phyloP scores from a whole-genome alignment of 306 rosid species.

The Citrullus colocynthis region DNA sequence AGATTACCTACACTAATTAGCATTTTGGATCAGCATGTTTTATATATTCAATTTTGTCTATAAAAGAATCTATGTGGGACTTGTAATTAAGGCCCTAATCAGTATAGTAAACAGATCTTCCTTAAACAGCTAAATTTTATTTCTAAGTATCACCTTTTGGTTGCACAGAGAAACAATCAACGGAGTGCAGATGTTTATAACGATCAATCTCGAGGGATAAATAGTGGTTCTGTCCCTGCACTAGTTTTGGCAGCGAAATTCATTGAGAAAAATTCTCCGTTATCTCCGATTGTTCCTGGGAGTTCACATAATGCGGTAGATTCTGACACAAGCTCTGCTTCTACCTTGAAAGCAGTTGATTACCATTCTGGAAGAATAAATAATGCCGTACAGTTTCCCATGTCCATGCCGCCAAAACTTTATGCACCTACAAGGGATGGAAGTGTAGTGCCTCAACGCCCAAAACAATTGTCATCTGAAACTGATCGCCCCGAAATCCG shows the following conservation, averaged over 20 bases:
- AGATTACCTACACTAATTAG: neutral
- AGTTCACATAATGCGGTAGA: slow-evolving; percentile 33
- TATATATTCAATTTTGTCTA: neutral
- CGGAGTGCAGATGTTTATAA: slow-evolving; percentile 40
- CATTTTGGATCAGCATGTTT: neutral
- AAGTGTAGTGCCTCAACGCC: slow-evolving; percentile 33
- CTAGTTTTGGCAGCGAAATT: slow-evolving; percentile 45
- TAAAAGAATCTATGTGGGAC: neutral
- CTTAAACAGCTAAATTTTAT: neutral
- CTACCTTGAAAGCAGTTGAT: slow-evolving; percentile 44
- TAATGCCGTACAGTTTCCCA: slow-evolving; percentile 37
- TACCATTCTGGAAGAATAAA: slow-evolving; percentile 37
- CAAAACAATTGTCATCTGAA: slow-evolving; percentile 39
- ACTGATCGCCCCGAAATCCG: slow-evolving; percentile 35
- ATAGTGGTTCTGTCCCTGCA: slow-evolving; percentile 38
- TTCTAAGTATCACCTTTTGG: neutral
- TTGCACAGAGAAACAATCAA: slow-evolving; percentile 52
- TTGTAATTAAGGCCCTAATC: neutral
- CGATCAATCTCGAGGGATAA: slow-evolving; percentile 42
- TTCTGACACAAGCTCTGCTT: slow-evolving; percentile 42
- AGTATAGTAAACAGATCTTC: neutral
- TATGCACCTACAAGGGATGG: slow-evolving; percentile 29
- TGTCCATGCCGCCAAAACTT: slow-evolving; percentile 44
- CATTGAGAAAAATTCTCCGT: slow-evolving; percentile 38
- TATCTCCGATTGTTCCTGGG: slow-evolving; percentile 40